Base-by-base conservation (phyloP, 345 rosid genomes). In the Stellera chamaejasme region DNA sequence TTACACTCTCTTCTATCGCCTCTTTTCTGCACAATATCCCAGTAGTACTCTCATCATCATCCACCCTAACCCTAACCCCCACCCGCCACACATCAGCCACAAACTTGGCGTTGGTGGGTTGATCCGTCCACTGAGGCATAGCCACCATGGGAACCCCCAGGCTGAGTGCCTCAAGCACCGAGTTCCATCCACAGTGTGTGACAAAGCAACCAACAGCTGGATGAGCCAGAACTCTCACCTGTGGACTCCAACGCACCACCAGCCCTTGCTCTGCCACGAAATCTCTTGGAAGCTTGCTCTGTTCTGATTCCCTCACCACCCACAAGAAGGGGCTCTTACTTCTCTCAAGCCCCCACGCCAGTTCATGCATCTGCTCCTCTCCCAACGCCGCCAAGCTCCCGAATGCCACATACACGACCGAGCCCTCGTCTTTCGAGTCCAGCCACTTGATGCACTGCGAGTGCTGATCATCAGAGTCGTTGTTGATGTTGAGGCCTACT, bases 101-200 rank as follows among this genome's bases (percentile, higher is more conserved):
- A 52, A 73, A 76, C 63, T 76, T 76, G 1, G 88, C 82, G 59
- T 79, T 82, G 1, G 85, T 84, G 0, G 79, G 73, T 56, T 84
- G 92, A 59, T 82, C 92, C 0, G 72, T 55, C 83, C 82, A 79
- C 36, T 77, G 82, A 0, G 88, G 83, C 82, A 84, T 70, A 2
- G 70, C 83, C 41, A 77, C 69, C 81, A 82, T 55, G 32, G 84
- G 84, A 10, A 82, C 76, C 8, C 88, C 85, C 58, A 82, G 62
- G 65, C 80, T 75, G 58, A 84, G 6, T 2, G 83, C 83, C 64
- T 84, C 92, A 1, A 84, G 48, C 3, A 81, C 81, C 5, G 91
- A 84, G 74, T 84, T 84, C 91, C 91, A 81, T 2, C 91, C 85
- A 19, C 80, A 79, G 27, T 79, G 92, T 12, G 85, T 75, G 60